Percentiles rank a stretch among this genome's conserved stretches.
These are phyloP conservation scores for Suillus plorans DNA, from an alignment of 768 basidiomycete species.

Conservation along the genomic window DNA sequence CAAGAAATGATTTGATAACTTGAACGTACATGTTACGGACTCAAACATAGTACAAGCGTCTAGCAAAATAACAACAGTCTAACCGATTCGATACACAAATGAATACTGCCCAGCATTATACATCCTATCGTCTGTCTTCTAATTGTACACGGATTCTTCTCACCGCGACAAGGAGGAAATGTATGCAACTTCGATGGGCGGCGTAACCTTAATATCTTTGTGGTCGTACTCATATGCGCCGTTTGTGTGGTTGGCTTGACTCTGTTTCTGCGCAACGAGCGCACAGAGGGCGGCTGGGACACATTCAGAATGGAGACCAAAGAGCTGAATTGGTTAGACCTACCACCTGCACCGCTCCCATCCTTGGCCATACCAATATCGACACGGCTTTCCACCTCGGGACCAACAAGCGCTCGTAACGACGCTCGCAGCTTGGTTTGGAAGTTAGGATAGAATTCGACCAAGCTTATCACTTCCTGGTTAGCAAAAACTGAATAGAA, in stretches of 20 bases:
- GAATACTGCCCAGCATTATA: constrained; percentile 1
- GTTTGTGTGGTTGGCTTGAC: constrained; percentile 13
- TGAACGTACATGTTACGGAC: not conserved
- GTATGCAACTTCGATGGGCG: constrained; percentile 14
- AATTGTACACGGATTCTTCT: constrained; percentile 1
- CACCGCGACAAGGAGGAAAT: constrained; percentile 22
- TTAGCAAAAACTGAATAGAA: not conserved
- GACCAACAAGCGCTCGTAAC: constrained; percentile 72
- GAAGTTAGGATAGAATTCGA: constrained; percentile 91
- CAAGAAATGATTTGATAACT: not conserved
- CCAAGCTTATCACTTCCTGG: constrained; percentile 52
- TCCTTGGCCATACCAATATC: constrained; percentile 95
- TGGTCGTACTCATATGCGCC: constrained; percentile 11
- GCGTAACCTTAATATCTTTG: constrained; percentile 11
- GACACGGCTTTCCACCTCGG: constrained; percentile 75
- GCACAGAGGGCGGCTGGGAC: constrained; percentile 81
- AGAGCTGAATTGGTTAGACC: constrained; percentile 26
- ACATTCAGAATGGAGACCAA: constrained; percentile 9
- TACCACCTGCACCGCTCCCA: constrained; percentile 96
- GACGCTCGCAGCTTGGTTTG: constrained; percentile 73
- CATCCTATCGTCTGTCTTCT: constrained; percentile 2
- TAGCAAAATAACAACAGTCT: constrained; percentile 1
- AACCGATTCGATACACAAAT: constrained; percentile 5
- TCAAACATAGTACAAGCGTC: not conserved
- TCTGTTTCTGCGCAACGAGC: constrained; percentile 39